A percentile compares a stretch with the other conserved stretches of the same genome.
Evolutionary conservation across 345 rosid species (phyloP).

Genomic region (Mercurialis annua): DNA sequence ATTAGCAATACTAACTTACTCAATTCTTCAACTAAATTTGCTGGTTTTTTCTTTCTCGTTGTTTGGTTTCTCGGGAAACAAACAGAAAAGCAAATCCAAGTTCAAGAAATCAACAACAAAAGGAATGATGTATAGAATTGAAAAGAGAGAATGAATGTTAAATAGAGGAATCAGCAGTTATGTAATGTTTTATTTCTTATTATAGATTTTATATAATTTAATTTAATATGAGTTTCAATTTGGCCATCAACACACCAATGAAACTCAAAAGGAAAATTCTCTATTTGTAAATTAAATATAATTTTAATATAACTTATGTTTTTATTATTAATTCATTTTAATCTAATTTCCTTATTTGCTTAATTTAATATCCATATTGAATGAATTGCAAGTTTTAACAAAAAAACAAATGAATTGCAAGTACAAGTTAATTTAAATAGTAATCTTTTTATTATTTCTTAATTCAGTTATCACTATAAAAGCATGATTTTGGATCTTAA

Average conservation of each 20-base stretch:
- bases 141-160: background rate
- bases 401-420: background rate
- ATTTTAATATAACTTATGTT: background rate
- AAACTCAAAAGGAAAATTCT: background rate
- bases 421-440: slow-evolving; percentile 5
- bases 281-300: background rate
- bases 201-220: slow-evolving; percentile 3
- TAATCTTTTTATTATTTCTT: background rate
- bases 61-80: background rate
- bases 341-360: background rate
- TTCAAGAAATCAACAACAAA: background rate
- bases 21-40: background rate
- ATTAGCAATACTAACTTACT: too few species aligned
- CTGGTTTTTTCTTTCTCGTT: background rate
- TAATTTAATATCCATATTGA: background rate
- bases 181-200: background rate
- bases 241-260: background rate
- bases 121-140: background rate
- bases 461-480: background rate
- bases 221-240: background rate
- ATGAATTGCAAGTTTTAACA: background rate
- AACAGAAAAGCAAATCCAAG: background rate
- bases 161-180: background rate
- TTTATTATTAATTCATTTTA: background rate
- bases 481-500: background rate